phyloP scores from a whole-genome alignment of 306 rosid genomes.

The Casuarina equisetifolia region DNA sequence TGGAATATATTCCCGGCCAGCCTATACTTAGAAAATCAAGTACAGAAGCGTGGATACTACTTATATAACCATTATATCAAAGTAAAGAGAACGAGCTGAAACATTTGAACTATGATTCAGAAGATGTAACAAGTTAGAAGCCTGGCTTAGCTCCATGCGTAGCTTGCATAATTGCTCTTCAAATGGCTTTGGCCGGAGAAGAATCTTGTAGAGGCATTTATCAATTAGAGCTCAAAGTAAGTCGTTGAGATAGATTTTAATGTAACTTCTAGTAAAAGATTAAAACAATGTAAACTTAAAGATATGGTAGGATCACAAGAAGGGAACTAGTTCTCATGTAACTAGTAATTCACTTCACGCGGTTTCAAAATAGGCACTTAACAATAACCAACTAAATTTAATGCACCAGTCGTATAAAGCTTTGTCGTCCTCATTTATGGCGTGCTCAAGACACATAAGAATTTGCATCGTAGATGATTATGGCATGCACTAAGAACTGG shows the following conservation, averaged over 20 bases:
- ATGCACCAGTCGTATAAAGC: not conserved
- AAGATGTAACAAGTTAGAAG: not conserved
- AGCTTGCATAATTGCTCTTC: not conserved
- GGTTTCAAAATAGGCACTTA: not conserved
- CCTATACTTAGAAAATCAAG: not conserved
- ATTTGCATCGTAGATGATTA: constrained; percentile 2
- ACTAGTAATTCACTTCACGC: not conserved
- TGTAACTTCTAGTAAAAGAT: not conserved
- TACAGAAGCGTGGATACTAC: not conserved
- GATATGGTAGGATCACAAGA: not conserved
- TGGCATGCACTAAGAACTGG: not conserved
- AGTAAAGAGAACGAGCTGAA: not conserved
- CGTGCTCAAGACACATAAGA: not conserved
- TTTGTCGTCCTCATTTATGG: not conserved
- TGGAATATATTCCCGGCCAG: not conserved
- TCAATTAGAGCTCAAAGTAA: not conserved
- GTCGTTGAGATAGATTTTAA: not conserved
- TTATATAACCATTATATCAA: not conserved
- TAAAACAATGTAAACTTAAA: not conserved
- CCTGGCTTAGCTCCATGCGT: not conserved
- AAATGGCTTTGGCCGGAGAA: not conserved
- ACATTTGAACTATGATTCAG: not conserved
- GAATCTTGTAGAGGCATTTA: not conserved
- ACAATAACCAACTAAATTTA: not conserved
- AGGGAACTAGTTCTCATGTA: not conserved